Evolutionary conservation across 2,329 filamentous ascomycete species (phyloP).

Genomic region (Didymella segeticola): DNA sequence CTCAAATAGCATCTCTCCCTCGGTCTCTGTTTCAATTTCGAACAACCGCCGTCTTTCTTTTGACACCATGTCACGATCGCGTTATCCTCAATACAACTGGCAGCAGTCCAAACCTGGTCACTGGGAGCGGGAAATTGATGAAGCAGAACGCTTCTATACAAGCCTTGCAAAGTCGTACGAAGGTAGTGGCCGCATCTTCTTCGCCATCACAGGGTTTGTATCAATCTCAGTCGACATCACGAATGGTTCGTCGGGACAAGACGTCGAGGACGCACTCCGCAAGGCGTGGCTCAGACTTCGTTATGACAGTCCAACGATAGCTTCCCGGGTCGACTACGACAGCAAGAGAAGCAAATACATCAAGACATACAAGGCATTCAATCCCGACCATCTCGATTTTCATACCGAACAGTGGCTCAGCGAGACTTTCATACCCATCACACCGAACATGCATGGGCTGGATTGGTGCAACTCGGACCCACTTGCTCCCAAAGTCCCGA

Average conservation of each 20-base stretch:
- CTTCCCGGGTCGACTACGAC: slow-evolving; percentile 30
- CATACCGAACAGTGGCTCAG: slow-evolving; percentile 35
- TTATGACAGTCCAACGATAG: slow-evolving; percentile 46
- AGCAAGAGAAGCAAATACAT: slow-evolving; percentile 7
- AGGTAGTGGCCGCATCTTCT: slow-evolving; percentile 50
- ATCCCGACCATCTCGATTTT: slow-evolving; percentile 8
- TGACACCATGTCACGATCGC: neutral
- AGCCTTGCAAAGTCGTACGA: slow-evolving; percentile 45
- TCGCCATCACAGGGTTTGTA: slow-evolving; percentile 52
- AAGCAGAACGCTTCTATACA: slow-evolving; percentile 53
- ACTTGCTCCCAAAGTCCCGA: slow-evolving; percentile 41
- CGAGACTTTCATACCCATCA: slow-evolving; percentile 38
- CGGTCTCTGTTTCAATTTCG: no score
- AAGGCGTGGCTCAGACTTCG: slow-evolving; percentile 47
- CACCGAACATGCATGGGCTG: slow-evolving; percentile 29
- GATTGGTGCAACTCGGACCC: slow-evolving; percentile 49
- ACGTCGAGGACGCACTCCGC: slow-evolving; percentile 40
- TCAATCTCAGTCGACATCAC: slow-evolving; percentile 23
- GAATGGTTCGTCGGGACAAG: neutral
- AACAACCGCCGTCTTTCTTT: no score
- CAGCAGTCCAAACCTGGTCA: neutral
- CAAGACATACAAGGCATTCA: slow-evolving; percentile 6
- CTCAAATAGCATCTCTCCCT: no score
- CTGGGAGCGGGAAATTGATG: slow-evolving; percentile 51
- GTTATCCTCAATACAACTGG: slow-evolving; percentile 10